Percentiles rank a stretch among this genome's conserved stretches.
Conservation (phyloP, 2,329 filamentous ascomycete genomes). For the Fusarium drepaniforme region DNA sequence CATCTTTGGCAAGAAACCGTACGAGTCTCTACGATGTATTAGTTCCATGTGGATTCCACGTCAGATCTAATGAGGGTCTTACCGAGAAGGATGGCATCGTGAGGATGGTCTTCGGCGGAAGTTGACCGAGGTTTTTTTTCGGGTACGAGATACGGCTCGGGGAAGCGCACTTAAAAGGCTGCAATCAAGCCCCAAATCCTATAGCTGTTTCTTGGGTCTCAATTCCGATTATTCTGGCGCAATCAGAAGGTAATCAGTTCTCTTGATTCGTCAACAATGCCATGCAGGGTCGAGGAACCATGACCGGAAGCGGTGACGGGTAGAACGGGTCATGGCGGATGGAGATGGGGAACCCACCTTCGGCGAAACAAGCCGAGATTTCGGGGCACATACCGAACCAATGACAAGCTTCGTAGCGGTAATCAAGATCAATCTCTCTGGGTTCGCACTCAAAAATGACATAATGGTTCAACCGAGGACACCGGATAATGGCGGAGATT, state of each 20-base stretch:
- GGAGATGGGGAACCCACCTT: neutral
- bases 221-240: neutral
- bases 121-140: neutral
- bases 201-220: neutral
- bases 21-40: neutral
- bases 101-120: neutral
- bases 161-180: neutral
- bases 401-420: neutral
- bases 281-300: neutral
- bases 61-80: neutral
- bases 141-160: neutral
- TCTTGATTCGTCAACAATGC: neutral
- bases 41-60: neutral
- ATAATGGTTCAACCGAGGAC: neutral
- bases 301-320: neutral
- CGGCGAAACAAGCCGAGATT: neutral
- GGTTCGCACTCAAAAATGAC: neutral
- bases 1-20: neutral
- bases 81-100: neutral
- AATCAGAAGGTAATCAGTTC: neutral
- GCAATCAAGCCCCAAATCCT: neutral
- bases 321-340: neutral
- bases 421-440: neutral
- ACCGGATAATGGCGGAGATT: neutral
- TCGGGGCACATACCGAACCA: neutral